Conservation (phyloP, 306 rosid species). For the Pyrus bretschneideri region DNA sequence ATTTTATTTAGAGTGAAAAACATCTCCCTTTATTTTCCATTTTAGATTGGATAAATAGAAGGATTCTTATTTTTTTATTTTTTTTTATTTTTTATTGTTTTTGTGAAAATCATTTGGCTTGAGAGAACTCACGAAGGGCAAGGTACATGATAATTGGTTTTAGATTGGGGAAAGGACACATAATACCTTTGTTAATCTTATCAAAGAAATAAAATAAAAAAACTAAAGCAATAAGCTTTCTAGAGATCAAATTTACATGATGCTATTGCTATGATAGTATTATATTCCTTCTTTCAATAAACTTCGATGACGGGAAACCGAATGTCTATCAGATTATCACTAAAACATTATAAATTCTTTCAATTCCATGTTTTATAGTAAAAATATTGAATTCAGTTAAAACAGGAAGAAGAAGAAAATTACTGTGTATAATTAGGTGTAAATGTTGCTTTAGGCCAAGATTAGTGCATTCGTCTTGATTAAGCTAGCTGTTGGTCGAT, state of each 20-base stretch:
- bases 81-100: too few relatives aligned
- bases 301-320: conserved; percentile 36
- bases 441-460: not conserved
- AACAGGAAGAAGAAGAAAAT: not conserved
- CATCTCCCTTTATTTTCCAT: too few relatives aligned
- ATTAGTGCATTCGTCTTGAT: not conserved
- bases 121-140: not conserved
- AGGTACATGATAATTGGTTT: conserved; percentile 14
- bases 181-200: conserved; percentile 6
- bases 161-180: conserved; percentile 23
- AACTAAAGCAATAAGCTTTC: not conserved
- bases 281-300: conserved; percentile 21
- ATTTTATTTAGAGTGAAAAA: not conserved
- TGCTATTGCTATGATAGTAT: conserved; percentile 9
- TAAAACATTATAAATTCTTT: not conserved
- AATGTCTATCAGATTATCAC: conserved; percentile 18
- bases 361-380: not conserved
- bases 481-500: conserved; percentile 6
- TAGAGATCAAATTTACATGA: conserved; percentile 1
- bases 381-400: not conserved
- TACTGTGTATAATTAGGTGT: not conserved
- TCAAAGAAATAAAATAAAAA: not conserved
- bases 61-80: not conserved
- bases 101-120: not conserved
- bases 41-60: not conserved